Evolutionary conservation across 768 basidiomycete species (phyloP), one percentile per base, ranked within the genome.

Genomic region (Galerina marginata): DNA sequence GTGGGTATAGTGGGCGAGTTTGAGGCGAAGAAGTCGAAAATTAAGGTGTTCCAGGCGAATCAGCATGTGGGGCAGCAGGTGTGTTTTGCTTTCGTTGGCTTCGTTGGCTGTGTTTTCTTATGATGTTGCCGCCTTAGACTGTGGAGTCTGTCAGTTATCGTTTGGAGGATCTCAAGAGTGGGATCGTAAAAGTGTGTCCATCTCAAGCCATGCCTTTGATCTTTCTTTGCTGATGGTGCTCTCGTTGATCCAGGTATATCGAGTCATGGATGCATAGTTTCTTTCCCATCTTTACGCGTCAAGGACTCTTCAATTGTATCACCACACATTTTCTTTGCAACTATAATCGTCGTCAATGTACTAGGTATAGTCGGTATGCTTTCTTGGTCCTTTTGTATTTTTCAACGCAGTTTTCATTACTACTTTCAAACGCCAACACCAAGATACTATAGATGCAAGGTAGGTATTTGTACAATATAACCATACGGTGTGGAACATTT

Each of bases 91-190:
- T 61, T 64, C 60, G 43, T 51, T 44, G 42, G 23, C 57, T 36
- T 50, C 20, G 45, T 48, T 29, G 36, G 26, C n/a, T 15, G 54
- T 23, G 54, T 23, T 45, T n/a, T 44, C 50, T 23, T 36, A 33
- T 45, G 49, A 47, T 38, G 26, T 33, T 59, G 16, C 3, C 37
- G 60, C 45, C 63, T 2, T 62, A 80, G 77, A 81, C 79, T 63
- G 88, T 94, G 33, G 93, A 94, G 68, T 81, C 79, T 51, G 88
- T 85, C n/a, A 95, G 90, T 67, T 96, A 95, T 77, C 84, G 92
- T 56, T 75, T 95, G 72, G 93, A 96, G 43, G 95, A 96, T 78
- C 71, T 96, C 67, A 95, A 95, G 78, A 91, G 87, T 67, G 95
- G 95, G 10, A 75, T 79, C 25, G 83, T 94, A 44, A 90, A 92